Percentiles rank a stretch among this genome's conserved stretches.
phyloP scores from a whole-genome alignment of 495 filamentous ascomycete genomes.

The Daldinia caldariorum region DNA sequence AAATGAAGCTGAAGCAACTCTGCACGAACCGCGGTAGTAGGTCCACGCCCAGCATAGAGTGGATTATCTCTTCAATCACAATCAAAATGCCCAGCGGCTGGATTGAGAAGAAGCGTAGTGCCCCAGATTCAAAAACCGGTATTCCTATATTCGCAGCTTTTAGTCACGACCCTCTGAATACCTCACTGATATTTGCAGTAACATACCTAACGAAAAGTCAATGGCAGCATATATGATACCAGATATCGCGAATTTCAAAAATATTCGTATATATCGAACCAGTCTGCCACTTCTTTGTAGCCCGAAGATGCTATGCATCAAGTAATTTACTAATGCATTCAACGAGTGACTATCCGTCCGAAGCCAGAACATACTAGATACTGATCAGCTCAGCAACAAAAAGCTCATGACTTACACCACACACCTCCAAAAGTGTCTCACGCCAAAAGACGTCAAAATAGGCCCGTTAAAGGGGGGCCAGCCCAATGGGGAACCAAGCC shows the following conservation, averaged over 20 bases:
- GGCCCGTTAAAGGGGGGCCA: not conserved
- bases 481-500: not conserved
- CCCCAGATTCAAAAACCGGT: not conserved
- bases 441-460: not conserved
- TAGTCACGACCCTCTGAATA: not conserved
- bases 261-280: not conserved
- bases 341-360: not conserved
- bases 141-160: not conserved
- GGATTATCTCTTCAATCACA: not conserved
- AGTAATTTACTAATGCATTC: not conserved
- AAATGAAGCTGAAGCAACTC: not conserved
- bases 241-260: not conserved
- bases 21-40: not conserved
- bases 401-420: not conserved
- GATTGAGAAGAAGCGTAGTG: not conserved
- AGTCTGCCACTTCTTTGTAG: not conserved
- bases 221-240: not conserved
- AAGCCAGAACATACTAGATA: not conserved
- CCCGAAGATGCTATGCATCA: not conserved
- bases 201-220: not conserved
- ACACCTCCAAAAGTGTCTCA: not conserved
- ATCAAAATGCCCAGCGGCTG: not conserved
- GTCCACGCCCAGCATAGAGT: not conserved
- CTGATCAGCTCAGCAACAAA: not conserved
- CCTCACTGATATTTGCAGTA: not conserved